Evolutionary conservation across 805 yeast genomes (phyloP).

Genomic region (Candida silvatica): DNA sequence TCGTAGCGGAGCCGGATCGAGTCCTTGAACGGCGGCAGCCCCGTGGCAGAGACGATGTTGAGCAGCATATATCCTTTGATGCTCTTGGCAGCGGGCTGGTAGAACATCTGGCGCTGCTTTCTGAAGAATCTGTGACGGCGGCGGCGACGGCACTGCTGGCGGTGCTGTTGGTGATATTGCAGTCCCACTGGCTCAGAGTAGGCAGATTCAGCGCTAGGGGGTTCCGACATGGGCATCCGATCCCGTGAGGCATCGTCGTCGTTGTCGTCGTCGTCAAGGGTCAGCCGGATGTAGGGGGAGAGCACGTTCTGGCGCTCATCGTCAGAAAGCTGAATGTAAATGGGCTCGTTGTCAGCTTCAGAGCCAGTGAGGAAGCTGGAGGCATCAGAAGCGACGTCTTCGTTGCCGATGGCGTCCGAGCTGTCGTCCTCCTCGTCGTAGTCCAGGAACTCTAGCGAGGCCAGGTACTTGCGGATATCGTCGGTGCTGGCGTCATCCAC

Average conservation of each 20-base stretch:
- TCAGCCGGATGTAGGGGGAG: neutral
- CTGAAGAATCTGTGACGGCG: neutral
- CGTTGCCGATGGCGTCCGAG: neutral
- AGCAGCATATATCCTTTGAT: conserved; percentile 63
- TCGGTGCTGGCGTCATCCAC: neutral
- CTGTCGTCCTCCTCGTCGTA: neutral
- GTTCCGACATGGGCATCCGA: neutral
- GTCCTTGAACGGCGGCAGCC: conserved; percentile 70
- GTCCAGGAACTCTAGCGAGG: neutral
- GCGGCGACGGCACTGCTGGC: neutral
- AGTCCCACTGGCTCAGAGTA: neutral
- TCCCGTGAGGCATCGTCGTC: too few species aligned
- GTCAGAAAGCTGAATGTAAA: conserved; percentile 1
- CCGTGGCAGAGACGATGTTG: conserved; percentile 66
- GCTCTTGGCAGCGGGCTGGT: neutral
- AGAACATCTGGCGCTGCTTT: neutral
- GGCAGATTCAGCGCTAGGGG: neutral
- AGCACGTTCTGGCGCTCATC: neutral
- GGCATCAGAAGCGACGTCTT: neutral
- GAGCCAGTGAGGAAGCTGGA: neutral
- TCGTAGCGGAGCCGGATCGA: conserved; percentile 73
- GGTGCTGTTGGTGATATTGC: neutral
- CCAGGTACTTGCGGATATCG: neutral
- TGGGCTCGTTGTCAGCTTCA: neutral
- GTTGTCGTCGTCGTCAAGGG: neutral